These are phyloP conservation scores for Nothomitra cinnamomea DNA, from an alignment of 2,329 filamentous ascomycete species.

Conservation along the genomic window DNA sequence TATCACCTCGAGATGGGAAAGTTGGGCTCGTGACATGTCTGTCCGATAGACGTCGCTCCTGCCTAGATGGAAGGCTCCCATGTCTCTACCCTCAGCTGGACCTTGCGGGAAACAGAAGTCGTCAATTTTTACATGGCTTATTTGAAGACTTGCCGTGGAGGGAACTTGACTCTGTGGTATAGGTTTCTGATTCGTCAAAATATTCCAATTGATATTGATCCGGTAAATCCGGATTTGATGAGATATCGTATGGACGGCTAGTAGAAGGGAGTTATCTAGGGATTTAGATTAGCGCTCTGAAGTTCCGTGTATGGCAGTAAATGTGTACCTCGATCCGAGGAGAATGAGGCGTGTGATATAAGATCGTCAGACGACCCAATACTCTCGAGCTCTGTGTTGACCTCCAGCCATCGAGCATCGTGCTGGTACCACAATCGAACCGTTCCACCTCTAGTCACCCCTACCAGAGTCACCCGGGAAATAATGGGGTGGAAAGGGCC, in stretches of 20 bases:
- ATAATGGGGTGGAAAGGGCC: slow-evolving; percentile 51
- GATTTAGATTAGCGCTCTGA: neutral
- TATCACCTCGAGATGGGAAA: slow-evolving; percentile 62
- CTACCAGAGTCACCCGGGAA: slow-evolving; percentile 35
- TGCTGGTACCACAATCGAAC: slow-evolving; percentile 63
- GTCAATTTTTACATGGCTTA: slow-evolving; percentile 14
- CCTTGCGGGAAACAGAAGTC: slow-evolving; percentile 2
- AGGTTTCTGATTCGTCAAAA: slow-evolving; percentile 26
- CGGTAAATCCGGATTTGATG: slow-evolving; percentile 59
- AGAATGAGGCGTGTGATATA: slow-evolving; percentile 63
- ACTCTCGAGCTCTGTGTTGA: slow-evolving; percentile 55
- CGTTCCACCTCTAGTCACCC: slow-evolving; percentile 56
- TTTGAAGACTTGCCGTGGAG: slow-evolving; percentile 15
- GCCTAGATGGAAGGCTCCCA: neutral
- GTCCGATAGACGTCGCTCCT: neutral
- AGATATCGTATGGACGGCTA: slow-evolving; percentile 51
- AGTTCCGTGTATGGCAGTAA: neutral
- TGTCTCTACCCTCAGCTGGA: neutral
- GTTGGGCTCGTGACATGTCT: slow-evolving; percentile 23
- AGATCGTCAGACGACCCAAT: slow-evolving; percentile 54
- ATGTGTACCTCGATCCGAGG: slow-evolving; percentile 50
- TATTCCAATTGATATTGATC: slow-evolving; percentile 58
- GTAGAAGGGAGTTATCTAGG: slow-evolving; percentile 34
- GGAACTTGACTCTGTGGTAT: slow-evolving; percentile 37
- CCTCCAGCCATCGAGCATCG: slow-evolving; percentile 54